Percentiles rank a stretch among this genome's conserved stretches.
Evolutionary conservation across 345 rosid species (phyloP).

Genomic region (Kandelia obovata): DNA sequence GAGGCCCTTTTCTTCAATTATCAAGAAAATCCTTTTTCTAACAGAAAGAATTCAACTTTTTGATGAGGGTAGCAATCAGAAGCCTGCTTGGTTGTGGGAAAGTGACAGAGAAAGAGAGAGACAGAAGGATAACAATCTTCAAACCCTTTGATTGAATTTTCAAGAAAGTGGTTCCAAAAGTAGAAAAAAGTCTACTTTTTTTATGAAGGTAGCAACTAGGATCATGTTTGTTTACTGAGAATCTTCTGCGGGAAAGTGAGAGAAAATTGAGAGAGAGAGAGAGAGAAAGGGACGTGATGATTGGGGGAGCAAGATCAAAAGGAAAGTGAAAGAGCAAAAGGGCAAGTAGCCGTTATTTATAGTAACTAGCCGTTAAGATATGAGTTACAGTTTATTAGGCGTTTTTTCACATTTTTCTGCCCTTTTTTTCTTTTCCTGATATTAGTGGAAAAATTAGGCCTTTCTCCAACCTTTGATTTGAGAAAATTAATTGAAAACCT

Average conservation of each 20-base stretch:
- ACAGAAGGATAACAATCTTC: background rate
- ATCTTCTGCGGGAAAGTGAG: background rate
- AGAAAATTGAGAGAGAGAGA: background rate
- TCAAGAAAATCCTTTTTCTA: background rate
- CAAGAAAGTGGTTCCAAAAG: too few species aligned
- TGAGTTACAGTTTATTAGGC: background rate
- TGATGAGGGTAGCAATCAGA: too few species aligned
- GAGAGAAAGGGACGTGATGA: slow-evolving; percentile 14
- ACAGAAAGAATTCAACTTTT: background rate
- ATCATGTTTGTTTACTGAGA: background rate
- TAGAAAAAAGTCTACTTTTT: too few species aligned
- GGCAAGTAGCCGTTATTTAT: slow-evolving; percentile 30
- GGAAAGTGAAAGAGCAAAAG: background rate
- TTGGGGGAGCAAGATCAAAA: background rate
- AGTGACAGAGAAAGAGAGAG: background rate
- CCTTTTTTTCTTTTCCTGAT: too few species aligned
- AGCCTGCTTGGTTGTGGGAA: background rate
- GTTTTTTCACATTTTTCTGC: background rate
- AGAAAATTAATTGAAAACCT: too few species aligned
- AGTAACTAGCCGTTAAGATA: slow-evolving; percentile 26
- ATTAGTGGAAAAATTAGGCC: too few species aligned
- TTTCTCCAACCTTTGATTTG: too few species aligned
- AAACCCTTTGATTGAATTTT: background rate
- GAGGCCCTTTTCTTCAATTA: background rate
- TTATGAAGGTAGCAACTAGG: too few species aligned